Evolutionary conservation across 176 grass and related monocot species (phyloP).

Genomic region (bread wheat (Triticum aestivum)): DNA sequence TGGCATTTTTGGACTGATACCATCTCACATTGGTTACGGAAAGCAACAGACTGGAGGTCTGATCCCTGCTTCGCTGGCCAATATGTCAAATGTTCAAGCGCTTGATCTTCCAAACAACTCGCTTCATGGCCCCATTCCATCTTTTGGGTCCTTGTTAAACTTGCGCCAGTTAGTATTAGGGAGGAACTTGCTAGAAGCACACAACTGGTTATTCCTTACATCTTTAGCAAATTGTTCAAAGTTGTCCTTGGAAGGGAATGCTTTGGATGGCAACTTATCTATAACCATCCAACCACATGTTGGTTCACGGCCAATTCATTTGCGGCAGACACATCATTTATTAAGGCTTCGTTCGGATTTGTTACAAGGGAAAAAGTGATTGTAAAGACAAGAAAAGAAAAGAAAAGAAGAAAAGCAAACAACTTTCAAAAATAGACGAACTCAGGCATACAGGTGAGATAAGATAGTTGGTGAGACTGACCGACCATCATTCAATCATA

Average conservation of each 20-base stretch:
- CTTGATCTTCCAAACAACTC: slow-evolving; percentile 23
- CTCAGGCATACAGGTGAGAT: too few relatives aligned
- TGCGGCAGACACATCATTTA: too few relatives aligned
- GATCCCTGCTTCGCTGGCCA: slow-evolving; percentile 9
- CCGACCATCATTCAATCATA: too few relatives aligned
- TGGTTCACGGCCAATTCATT: too few relatives aligned
- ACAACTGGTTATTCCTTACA: slow-evolving; percentile 24
- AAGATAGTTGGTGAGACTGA: too few relatives aligned
- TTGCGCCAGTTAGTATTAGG: not conserved
- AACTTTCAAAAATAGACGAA: too few relatives aligned
- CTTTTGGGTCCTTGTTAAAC: not conserved
- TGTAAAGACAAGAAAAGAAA: too few relatives aligned
- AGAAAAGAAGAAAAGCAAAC: too few relatives aligned
- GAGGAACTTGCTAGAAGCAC: not conserved
- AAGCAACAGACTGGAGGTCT: slow-evolving; percentile 4
- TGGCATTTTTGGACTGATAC: not conserved
- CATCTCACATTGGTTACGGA: not conserved
- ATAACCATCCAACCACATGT: not conserved
- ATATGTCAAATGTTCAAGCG: not conserved
- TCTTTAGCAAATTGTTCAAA: slow-evolving; percentile 11
- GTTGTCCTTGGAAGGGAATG: slow-evolving; percentile 18
- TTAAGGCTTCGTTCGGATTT: too few relatives aligned
- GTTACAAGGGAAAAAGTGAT: too few relatives aligned
- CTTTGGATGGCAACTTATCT: slow-evolving; percentile 17
- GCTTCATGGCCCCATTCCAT: not conserved